These are phyloP conservation scores for Phialemonium atrogriseum DNA, from an alignment of 2,329 filamentous ascomycete species.

Conservation along the genomic window DNA sequence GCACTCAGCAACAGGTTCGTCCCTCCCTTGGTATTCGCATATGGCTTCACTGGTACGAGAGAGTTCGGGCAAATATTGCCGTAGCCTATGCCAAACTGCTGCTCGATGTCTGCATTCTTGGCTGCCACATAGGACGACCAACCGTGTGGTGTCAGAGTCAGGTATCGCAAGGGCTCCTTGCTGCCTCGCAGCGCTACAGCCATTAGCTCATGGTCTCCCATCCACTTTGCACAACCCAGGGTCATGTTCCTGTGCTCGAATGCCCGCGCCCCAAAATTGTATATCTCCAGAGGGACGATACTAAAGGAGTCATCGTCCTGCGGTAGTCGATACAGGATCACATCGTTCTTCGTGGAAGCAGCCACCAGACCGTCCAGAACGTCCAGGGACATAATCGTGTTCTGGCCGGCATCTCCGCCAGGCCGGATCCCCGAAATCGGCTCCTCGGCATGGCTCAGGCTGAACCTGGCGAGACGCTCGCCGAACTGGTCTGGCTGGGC, in stretches of 20 bases:
- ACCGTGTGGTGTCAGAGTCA: constrained; percentile 37
- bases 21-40: constrained; percentile 21
- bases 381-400: constrained; percentile 27
- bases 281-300: constrained; percentile 11
- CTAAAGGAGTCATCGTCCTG: constrained; percentile 4
- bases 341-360: constrained; percentile 22
- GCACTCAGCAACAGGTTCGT: constrained; percentile 37
- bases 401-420: constrained; percentile 10
- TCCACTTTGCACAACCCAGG: constrained; percentile 32
- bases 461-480: constrained; percentile 17
- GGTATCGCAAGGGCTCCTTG: constrained; percentile 33
- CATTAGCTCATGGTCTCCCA: constrained; percentile 33
- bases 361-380: constrained; percentile 20
- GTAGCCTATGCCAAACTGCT: constrained; percentile 16
- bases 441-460: constrained; percentile 13
- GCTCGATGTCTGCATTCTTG: constrained; percentile 19
- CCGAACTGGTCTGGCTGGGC: constrained; percentile 24
- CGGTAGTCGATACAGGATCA: constrained; percentile 25
- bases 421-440: not conserved
- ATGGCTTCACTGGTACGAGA: constrained; percentile 33
- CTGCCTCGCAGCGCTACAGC: constrained; percentile 36
- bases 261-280: constrained; percentile 11
- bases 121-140: constrained; percentile 26
- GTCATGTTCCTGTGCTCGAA: constrained; percentile 8
- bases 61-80: constrained; percentile 27